Conservation (phyloP, 108 stramenopile species). For the Nitzschia sp. region DNA sequence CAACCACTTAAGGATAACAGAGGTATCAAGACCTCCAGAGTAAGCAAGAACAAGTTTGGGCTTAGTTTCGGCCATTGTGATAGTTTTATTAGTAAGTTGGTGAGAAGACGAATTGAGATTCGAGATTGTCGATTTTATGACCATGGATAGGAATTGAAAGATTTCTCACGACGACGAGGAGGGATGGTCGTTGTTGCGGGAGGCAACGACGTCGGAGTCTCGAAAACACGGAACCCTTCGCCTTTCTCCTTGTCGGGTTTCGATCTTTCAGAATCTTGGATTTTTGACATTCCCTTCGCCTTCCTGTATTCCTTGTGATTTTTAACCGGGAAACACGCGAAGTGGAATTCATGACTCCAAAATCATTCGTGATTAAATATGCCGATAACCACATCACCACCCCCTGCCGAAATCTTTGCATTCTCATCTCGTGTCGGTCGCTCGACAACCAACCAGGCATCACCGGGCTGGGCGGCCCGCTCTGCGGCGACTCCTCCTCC, state of each 20-base stretch:
- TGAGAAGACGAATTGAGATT: neutral
- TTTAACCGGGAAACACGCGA: neutral
- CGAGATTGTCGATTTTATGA: conserved; percentile 5
- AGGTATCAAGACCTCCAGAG: conserved; percentile 98
- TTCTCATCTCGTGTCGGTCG: too few relatives aligned
- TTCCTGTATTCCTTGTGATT: neutral
- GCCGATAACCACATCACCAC: neutral
- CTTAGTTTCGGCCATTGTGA: conserved; percentile 56
- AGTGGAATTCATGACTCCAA: neutral
- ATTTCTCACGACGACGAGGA: neutral
- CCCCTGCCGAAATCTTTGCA: neutral
- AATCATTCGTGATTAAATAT: neutral
- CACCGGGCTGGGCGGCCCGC: too few relatives aligned
- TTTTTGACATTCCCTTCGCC: neutral
- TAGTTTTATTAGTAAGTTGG: neutral
- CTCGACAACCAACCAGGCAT: too few relatives aligned
- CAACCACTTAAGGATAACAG: conserved; percentile 98
- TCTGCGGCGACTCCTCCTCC: too few relatives aligned
- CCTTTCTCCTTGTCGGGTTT: neutral
- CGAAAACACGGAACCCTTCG: neutral
- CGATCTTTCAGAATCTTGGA: neutral
- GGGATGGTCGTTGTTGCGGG: neutral
- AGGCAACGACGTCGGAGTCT: neutral
- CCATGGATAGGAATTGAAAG: neutral
- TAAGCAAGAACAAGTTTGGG: conserved; percentile 94